phyloP scores from a whole-genome alignment of 148 eudicot species.

The Cornus controversa region DNA sequence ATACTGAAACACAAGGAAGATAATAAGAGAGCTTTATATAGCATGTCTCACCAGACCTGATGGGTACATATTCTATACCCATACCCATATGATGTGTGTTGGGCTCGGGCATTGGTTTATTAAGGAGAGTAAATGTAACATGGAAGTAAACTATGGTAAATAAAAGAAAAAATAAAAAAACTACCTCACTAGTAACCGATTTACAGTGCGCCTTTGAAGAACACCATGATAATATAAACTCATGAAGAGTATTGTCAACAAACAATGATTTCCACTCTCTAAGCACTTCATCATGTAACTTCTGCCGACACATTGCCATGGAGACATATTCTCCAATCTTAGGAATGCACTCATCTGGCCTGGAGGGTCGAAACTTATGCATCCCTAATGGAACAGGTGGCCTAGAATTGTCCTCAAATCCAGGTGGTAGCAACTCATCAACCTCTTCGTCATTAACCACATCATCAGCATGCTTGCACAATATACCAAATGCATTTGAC shows the following conservation, averaged over 20 bases:
- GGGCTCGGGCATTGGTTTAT: no score
- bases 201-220: slow-evolving; percentile 25
- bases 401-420: slow-evolving; percentile 30
- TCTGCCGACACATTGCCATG: slow-evolving; percentile 63
- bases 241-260: slow-evolving; percentile 34
- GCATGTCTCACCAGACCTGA: no score
- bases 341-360: slow-evolving; percentile 23
- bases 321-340: slow-evolving; percentile 33
- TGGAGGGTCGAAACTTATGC: slow-evolving; percentile 28
- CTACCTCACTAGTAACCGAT: slow-evolving; percentile 35
- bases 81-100: no score
- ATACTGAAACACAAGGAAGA: background rate
- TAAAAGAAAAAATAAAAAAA: slow-evolving; percentile 2
- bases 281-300: slow-evolving; percentile 64
- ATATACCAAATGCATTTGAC: slow-evolving; percentile 48
- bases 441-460: slow-evolving; percentile 20
- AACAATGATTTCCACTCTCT: slow-evolving; percentile 56
- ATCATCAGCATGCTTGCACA: slow-evolving; percentile 33
- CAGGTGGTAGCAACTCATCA: slow-evolving; percentile 48
- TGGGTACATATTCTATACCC: no score
- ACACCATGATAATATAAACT: slow-evolving; percentile 22
- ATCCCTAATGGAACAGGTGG: slow-evolving; percentile 22
- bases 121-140: no score
- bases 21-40: background rate
- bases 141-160: background rate